Percentiles rank a stretch among this genome's conserved stretches.
Conservation (phyloP, 164 flowering plant species). For the Umbilicus rupestris region DNA sequence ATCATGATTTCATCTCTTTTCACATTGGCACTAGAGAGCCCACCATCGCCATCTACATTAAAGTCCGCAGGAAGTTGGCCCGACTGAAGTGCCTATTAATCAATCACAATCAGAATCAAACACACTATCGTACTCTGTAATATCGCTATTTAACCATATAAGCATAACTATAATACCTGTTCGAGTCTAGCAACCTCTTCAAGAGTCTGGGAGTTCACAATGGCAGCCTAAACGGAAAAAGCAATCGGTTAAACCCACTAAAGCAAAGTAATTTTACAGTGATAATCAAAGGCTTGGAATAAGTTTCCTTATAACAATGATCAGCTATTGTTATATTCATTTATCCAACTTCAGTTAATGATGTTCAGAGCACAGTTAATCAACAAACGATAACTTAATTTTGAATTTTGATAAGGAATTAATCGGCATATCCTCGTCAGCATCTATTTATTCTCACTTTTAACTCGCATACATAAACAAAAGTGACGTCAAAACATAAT, state of each 20-base stretch:
- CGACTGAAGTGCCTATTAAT: slow-evolving; percentile 57
- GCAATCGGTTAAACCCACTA: background rate
- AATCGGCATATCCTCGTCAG: no score
- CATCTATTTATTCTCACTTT: no score
- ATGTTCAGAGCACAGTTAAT: no score
- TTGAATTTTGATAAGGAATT: no score
- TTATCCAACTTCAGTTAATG: no score
- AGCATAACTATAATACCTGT: slow-evolving; percentile 36
- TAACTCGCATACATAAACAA: no score
- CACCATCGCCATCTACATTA: slow-evolving; percentile 25
- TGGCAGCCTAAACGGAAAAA: slow-evolving; percentile 72
- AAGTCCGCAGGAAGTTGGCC: slow-evolving; percentile 80
- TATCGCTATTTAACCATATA: background rate
- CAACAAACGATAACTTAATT: no score
- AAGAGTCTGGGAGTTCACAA: slow-evolving; percentile 90
- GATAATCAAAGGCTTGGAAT: no score
- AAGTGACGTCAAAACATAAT: no score
- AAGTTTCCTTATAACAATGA: no score
- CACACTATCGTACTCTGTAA: background rate
- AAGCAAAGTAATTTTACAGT: background rate
- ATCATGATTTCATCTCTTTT: slow-evolving; percentile 33
- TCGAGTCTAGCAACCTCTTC: slow-evolving; percentile 98
- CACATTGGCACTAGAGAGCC: slow-evolving; percentile 1
- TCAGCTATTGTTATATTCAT: no score
- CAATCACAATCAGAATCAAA: slow-evolving; percentile 3